Conservation (phyloP, 2,329 filamentous ascomycete species). For the Colletotrichum eremochloae region DNA sequence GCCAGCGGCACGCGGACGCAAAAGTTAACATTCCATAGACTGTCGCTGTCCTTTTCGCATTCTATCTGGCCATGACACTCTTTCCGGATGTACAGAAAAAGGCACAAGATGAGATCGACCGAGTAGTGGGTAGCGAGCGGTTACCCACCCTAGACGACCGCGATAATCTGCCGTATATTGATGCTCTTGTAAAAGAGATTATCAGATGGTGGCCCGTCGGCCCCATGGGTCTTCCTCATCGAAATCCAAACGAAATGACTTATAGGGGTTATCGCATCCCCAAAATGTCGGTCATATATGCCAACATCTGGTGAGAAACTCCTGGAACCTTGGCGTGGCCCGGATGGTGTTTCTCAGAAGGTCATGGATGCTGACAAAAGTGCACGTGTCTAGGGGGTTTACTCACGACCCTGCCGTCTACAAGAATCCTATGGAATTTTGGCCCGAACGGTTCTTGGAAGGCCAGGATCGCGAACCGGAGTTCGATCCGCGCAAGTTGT, state of each 20-base stretch:
- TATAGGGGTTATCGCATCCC: constrained; percentile 31
- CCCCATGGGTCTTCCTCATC: constrained; percentile 56
- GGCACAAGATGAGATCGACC: constrained; percentile 66
- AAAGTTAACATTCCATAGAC: neutral
- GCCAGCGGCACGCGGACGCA: neutral
- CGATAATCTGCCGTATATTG: constrained; percentile 63
- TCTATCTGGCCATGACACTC: constrained; percentile 62
- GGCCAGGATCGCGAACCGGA: constrained; percentile 4
- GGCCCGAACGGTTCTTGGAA: neutral
- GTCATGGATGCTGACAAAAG: neutral
- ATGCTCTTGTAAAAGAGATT: constrained; percentile 67
- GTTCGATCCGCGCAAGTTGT: neutral
- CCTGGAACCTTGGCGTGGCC: neutral
- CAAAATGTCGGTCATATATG: neutral
- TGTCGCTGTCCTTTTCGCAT: constrained; percentile 52
- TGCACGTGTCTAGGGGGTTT: neutral
- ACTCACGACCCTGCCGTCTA: constrained; percentile 77
- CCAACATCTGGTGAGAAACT: constrained; percentile 1
- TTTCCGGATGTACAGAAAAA: constrained; percentile 59
- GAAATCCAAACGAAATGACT: constrained; percentile 46
- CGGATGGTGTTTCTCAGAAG: neutral
- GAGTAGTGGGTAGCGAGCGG: constrained; percentile 61
- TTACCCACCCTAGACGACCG: constrained; percentile 64
- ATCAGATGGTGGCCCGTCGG: constrained; percentile 68
- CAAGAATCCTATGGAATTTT: constrained; percentile 50